Evolutionary conservation across 352 stramenopile species (phyloP), one percentile per base, ranked within the genome.

Genomic region (Phytophthora macrochlamydospora): DNA sequence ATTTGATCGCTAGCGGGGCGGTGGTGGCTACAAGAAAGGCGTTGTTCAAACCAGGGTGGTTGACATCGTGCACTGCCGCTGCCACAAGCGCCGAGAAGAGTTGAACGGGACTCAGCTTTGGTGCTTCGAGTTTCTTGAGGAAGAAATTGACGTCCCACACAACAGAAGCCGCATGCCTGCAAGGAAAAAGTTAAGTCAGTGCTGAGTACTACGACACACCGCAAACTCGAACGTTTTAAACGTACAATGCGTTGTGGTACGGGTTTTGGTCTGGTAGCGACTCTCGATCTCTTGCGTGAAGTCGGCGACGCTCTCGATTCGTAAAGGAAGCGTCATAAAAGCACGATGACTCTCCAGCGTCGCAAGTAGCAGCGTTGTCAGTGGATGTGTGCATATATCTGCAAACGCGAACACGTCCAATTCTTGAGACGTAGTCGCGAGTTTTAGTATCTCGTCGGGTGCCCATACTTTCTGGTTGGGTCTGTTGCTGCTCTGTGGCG

Each of bases 41-140:
- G 74, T 98, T 98, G 65, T 89, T 98, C 13, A 94, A 85, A 8
- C 95, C 95, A 0, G 90, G 87, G 69, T 98, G 95, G 48, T 93
- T 97, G 9, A 98, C 79, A 65, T 98, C 95, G 65, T 98, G 95
- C 29, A 96, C 78, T 2, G 95, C 76, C 3, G 87, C 92, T n/a
- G 93, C 89, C 9, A 98, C 59, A 1, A 98, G 65, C 11, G 96
- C 81, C n/a, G 90, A 87, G 37, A 92, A 83, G 9, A 90, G 40
- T 24, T 94, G 80, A 3, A 90, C 54, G 0, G 83, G 65, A 5
- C 73, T 71, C 13, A 77, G 18, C 12, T 68, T 71, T 6, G 67
- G 56, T 2, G 73, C 65, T 35, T 86, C 67, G 1, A 91, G 69
- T 1, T 75, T 73, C 2, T 69, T 74, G 7, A 94, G 67, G 38